These are phyloP conservation scores for Fusarium albidum DNA, from an alignment of 2,329 filamentous ascomycete genomes.

Conservation along the genomic window DNA sequence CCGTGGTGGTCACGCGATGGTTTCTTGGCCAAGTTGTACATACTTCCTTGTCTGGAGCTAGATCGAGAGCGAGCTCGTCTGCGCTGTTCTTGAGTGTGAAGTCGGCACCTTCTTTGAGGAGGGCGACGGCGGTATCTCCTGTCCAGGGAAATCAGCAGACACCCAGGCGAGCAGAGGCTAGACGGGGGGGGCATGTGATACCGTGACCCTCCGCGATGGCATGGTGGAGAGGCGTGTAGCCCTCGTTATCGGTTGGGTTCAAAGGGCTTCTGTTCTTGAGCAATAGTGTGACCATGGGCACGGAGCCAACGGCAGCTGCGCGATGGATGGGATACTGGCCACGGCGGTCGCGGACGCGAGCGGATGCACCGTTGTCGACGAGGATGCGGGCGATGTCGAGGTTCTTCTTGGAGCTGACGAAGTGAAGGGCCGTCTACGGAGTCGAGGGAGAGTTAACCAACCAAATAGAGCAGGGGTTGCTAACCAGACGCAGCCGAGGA, in stretches of 20 bases:
- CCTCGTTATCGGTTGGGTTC: slow-evolving; percentile 82
- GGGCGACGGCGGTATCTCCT: slow-evolving; percentile 82
- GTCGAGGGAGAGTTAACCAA: neutral
- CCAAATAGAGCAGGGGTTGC: no score
- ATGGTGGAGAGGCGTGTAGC: slow-evolving; percentile 91
- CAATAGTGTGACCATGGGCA: slow-evolving; percentile 85
- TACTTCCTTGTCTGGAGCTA: slow-evolving; percentile 88
- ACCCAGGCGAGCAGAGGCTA: neutral
- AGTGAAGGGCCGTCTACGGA: slow-evolving; percentile 83
- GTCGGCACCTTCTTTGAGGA: slow-evolving; percentile 88
- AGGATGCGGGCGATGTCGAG: slow-evolving; percentile 81
- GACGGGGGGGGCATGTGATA: slow-evolving; percentile 47
- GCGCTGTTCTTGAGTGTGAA: slow-evolving; percentile 77
- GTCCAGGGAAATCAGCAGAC: neutral
- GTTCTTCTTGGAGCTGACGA: slow-evolving; percentile 89
- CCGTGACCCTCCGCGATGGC: slow-evolving; percentile 79
- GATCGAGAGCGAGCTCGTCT: slow-evolving; percentile 76
- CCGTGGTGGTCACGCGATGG: slow-evolving; percentile 1
- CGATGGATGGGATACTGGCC: slow-evolving; percentile 93
- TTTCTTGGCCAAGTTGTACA: slow-evolving; percentile 37
- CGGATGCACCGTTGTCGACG: slow-evolving; percentile 78
- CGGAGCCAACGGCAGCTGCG: slow-evolving; percentile 86
- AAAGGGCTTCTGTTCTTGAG: slow-evolving; percentile 81
- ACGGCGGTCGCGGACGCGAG: slow-evolving; percentile 82
- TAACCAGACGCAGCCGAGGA: no score